These are phyloP conservation scores for Hypholoma fasciculare DNA, from an alignment of 768 basidiomycete species.

Conservation along the genomic window DNA sequence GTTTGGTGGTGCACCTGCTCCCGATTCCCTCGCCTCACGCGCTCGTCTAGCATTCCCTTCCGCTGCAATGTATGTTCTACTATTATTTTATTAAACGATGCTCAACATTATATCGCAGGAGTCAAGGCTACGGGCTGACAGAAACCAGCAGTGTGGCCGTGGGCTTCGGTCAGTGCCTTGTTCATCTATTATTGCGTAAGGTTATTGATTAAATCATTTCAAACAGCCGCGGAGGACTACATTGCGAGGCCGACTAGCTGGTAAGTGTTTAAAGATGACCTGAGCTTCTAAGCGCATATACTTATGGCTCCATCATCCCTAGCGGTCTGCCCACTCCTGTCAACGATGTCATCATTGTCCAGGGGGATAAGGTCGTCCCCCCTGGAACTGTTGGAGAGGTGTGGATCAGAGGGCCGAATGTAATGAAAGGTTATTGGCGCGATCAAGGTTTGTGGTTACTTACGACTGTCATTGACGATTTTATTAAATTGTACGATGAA, in stretches of 20 bases:
- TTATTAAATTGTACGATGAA: not conserved
- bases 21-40: conserved; percentile 44
- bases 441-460: conserved; percentile 41
- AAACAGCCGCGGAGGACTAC: conserved; percentile 52
- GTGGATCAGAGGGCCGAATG: conserved; percentile 58
- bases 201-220: not conserved
- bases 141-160: conserved; percentile 62
- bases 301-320: conserved; percentile 6
- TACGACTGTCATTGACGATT: not conserved
- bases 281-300: not conserved
- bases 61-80: conserved; percentile 37
- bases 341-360: conserved; percentile 54
- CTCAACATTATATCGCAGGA: conserved; percentile 27
- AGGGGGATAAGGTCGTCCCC: conserved; percentile 33
- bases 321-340: conserved; percentile 58
- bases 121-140: conserved; percentile 57
- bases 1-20: conserved; percentile 55
- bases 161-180: conserved; percentile 29
- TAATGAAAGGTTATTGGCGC: conserved; percentile 64
- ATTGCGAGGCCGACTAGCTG: conserved; percentile 42
- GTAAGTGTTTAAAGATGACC: conserved; percentile 26
- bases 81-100: not conserved
- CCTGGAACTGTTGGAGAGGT: conserved; percentile 46
- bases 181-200: not conserved
- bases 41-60: conserved; percentile 48